Base-by-base conservation (phyloP, 1,139 yeast species). In the Diutina scorzettiae region DNA sequence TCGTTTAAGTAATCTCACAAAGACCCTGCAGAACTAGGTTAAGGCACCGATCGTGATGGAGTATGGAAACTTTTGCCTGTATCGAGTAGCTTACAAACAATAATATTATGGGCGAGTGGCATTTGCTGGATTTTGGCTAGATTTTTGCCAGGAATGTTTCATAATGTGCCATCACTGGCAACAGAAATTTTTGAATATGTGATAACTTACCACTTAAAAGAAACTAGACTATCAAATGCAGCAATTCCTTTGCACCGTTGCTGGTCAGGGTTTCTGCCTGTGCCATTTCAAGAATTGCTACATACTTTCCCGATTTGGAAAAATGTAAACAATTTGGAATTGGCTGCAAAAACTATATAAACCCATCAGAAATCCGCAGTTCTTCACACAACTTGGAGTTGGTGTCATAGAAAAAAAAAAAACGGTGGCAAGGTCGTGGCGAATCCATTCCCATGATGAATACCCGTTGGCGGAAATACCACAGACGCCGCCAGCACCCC, bases 301-400 rank as follows among this genome's bases (percentile, higher is more conserved):
- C 37, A 32, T 32, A 2, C 4, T 34, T 34, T 14, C 39, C 39
- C n/a, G 16, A 23, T 23, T 16, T 3, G 25, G 37, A n/a, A 5
- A 8, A n/a, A 32, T 18, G 21, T 21, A 32, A 32, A 32, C 21
- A n/a, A 19, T 19, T 8, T n/a, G 25, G 23, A 8, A 11, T 2
- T 32, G 37, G 37, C 25, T 34, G 39, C 39, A 23, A 23, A 34
- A n/a, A 34, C 28, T 34, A 34, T 34, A 23, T 34, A 34, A 34
- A 23, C 14, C 29, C 28, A 21, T 5, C 19, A 12, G 7, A 12
- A 11, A 14, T 23, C 28, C 3, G n/a, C 5, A 18, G 9, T 11
- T 19, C 17, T 14, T 16, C 8, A 21, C 28, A 23, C 39, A 21
- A 21, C 39, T 34, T 34, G n/a, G 14, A n/a, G 39, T 34, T 21